Evolutionary conservation across 352 stramenopile species (phyloP).

Genomic region (Pythium coloratum): DNA sequence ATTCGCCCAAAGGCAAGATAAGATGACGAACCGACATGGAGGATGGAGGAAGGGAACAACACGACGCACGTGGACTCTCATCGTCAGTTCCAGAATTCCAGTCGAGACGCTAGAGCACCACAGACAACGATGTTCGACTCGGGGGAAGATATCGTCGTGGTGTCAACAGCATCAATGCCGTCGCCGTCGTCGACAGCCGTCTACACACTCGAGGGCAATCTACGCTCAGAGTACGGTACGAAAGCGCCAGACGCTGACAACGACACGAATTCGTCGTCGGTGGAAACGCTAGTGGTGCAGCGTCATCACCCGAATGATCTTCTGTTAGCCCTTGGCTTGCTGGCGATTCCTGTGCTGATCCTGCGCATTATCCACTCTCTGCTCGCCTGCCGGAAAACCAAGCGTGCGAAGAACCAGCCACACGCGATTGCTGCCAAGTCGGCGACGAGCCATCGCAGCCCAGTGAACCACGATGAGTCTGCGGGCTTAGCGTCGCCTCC

Average conservation of each 20-base stretch:
- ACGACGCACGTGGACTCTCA: not conserved
- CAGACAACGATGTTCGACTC: not conserved
- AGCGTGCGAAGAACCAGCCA: not conserved
- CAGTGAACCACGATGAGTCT: not conserved
- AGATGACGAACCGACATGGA: not conserved
- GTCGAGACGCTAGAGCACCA: not conserved
- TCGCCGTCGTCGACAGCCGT: not conserved
- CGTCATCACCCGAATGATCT: slow-evolving; percentile 3
- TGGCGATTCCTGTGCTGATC: slow-evolving; percentile 12
- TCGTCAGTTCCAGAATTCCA: not conserved
- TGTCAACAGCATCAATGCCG: too few species aligned
- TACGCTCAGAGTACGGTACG: slow-evolving; percentile 13
- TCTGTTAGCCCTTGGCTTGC: slow-evolving; percentile 7
- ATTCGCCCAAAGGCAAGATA: not conserved
- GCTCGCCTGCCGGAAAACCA: not conserved
- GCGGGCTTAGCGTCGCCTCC: not conserved
- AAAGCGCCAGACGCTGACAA: not conserved
- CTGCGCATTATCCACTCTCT: slow-evolving; percentile 12
- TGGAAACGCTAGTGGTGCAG: not conserved
- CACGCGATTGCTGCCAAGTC: not conserved
- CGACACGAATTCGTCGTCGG: not conserved
- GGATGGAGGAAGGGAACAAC: not conserved
- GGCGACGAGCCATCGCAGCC: not conserved
- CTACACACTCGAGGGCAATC: not conserved
- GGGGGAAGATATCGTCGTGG: not conserved